Evolutionary conservation across 257 asterid genomes (phyloP).

Genomic region (Solanum virginianum): DNA sequence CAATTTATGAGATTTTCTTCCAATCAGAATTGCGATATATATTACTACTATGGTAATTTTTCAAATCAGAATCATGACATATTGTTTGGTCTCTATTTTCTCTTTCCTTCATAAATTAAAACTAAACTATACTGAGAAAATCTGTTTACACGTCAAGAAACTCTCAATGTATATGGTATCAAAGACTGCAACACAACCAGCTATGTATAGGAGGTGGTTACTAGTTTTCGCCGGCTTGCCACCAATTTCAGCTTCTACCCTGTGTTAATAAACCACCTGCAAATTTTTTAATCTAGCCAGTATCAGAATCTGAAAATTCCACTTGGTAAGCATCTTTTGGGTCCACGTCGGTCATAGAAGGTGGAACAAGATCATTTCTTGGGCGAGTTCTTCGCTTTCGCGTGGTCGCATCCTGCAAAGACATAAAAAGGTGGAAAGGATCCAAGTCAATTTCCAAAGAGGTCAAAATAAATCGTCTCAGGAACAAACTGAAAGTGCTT

Average conservation of each 20-base stretch:
- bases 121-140: neutral
- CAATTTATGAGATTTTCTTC: neutral
- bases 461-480: neutral
- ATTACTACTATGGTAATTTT: neutral
- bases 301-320: conserved; percentile 56
- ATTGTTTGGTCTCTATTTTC: neutral
- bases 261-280: neutral
- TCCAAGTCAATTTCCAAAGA: neutral
- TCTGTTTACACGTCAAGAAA: neutral
- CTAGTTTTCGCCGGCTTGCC: neutral
- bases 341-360: conserved; percentile 57
- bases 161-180: neutral
- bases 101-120: neutral
- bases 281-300: conserved; percentile 18
- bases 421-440: neutral
- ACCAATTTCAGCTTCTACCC: neutral
- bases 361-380: conserved; percentile 45
- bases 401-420: conserved; percentile 32
- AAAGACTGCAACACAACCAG: neutral
- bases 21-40: neutral
- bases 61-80: neutral
- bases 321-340: conserved; percentile 58
- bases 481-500: neutral
- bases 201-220: neutral
- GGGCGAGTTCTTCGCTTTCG: conserved; percentile 26